Evolutionary conservation across 2,329 filamentous ascomycete species (phyloP).

Genomic region (Fusarium nelsonii): DNA sequence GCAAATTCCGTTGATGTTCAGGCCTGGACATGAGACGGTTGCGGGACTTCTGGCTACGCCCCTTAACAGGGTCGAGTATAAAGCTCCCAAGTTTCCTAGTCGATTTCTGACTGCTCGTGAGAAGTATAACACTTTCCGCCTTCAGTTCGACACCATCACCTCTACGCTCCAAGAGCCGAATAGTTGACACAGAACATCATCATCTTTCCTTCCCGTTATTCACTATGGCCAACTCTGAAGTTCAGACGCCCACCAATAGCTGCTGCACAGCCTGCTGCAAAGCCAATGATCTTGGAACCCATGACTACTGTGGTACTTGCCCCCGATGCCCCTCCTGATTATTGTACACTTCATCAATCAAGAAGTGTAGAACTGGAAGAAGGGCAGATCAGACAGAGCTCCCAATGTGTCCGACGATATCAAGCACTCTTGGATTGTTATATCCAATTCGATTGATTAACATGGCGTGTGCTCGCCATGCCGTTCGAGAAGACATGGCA

Average conservation of each 20-base stretch:
- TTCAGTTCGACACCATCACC: constrained; percentile 3
- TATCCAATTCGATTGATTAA: not conserved
- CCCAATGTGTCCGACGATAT: not conserved
- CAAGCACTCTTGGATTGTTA: not conserved
- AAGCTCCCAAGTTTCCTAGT: constrained; percentile 37
- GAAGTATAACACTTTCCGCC: constrained; percentile 18
- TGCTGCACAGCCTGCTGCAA: constrained; percentile 51
- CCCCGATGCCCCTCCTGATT: constrained; percentile 45
- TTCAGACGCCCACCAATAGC: constrained; percentile 36
- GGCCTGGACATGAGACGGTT: constrained; percentile 31
- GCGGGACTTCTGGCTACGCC: constrained; percentile 34
- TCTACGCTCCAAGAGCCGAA: not conserved
- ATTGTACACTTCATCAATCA: not conserved
- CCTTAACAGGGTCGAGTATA: constrained; percentile 41
- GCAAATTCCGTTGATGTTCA: constrained; percentile 43
- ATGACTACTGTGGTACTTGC: constrained; percentile 52
- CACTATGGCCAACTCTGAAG: constrained; percentile 40
- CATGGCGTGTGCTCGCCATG: not conserved
- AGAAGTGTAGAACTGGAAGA: not conserved
- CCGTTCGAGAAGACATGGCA: not conserved
- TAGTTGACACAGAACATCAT: constrained; percentile 4
- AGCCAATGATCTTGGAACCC: constrained; percentile 50
- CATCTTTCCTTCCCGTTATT: not conserved
- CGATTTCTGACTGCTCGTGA: constrained; percentile 4
- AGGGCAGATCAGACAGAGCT: not conserved